A percentile compares a stretch with the other conserved stretches of the same genome.
phyloP scores from a whole-genome alignment of 441 rosid genomes.

The Daphne laureola region DNA sequence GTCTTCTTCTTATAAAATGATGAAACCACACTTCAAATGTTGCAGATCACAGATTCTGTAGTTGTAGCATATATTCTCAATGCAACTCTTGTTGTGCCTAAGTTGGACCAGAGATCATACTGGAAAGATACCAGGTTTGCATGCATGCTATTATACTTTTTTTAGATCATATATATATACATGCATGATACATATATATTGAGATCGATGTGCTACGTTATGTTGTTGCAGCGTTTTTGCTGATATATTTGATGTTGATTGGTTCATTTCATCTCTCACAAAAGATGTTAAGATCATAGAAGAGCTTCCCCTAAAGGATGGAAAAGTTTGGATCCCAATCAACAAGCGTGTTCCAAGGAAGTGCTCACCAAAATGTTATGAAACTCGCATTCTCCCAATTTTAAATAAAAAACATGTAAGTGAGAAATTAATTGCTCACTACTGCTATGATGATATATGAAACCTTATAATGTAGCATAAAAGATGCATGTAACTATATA shows the following conservation, averaged over 20 bases:
- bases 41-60: conserved; percentile 61
- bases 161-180: background rate
- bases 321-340: conserved; percentile 30
- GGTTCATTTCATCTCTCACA: conserved; percentile 52
- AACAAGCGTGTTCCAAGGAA: conserved; percentile 64
- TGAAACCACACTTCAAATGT: background rate
- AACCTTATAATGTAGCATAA: no score
- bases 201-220: conserved; percentile 9
- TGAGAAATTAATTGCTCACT: no score
- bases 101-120: conserved; percentile 56
- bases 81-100: conserved; percentile 59
- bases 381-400: no score
- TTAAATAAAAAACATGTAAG: no score
- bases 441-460: no score
- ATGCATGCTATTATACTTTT: conserved; percentile 1
- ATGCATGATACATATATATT: background rate
- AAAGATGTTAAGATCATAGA: conserved; percentile 50
- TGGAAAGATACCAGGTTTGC: conserved; percentile 64
- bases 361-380: conserved; percentile 4
- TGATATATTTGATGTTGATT: conserved; percentile 49
- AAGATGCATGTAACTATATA: no score
- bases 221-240: conserved; percentile 49
- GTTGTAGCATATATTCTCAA: conserved; percentile 64
- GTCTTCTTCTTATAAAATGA: no score
- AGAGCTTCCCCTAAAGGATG: conserved; percentile 38